Conservation (phyloP, 768 basidiomycete genomes). For the Paxillus involutus region DNA sequence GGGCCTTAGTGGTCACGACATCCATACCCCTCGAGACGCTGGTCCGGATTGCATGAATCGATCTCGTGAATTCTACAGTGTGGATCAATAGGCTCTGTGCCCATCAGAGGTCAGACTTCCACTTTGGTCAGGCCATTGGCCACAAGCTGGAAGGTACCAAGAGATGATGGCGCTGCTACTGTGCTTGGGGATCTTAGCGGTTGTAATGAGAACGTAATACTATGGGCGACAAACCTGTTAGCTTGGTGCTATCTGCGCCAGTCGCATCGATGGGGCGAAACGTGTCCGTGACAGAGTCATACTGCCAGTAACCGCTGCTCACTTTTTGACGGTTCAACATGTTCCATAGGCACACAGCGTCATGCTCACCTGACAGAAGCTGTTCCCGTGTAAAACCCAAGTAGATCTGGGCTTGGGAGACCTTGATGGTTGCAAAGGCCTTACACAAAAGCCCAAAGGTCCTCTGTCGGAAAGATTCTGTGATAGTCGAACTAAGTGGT, state of each 20-base stretch:
- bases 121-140: slow-evolving; percentile 53
- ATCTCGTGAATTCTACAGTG: background rate
- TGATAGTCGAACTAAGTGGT: background rate
- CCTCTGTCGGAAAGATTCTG: slow-evolving; percentile 60
- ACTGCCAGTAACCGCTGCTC: slow-evolving; percentile 48
- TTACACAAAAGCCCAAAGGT: slow-evolving; percentile 56
- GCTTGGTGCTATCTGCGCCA: slow-evolving; percentile 1
- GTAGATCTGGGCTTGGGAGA: slow-evolving; percentile 54
- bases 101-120: slow-evolving; percentile 27
- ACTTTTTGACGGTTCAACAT: slow-evolving; percentile 34
- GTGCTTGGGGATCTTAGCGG: background rate
- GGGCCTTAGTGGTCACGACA: background rate
- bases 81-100: background rate
- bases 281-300: slow-evolving; percentile 44
- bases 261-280: slow-evolving; percentile 37
- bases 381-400: slow-evolving; percentile 45
- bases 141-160: slow-evolving; percentile 49
- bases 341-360: background rate
- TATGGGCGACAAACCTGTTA: slow-evolving; percentile 2
- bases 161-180: slow-evolving; percentile 38
- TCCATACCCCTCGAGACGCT: background rate
- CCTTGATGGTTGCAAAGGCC: slow-evolving; percentile 64
- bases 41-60: background rate
- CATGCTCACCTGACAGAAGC: slow-evolving; percentile 30
- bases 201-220: slow-evolving; percentile 8